A percentile compares a stretch with the other conserved stretches of the same genome.
These are phyloP conservation scores for Euphorbia lathyris DNA, from an alignment of 345 rosid genomes.

Conservation along the genomic window DNA sequence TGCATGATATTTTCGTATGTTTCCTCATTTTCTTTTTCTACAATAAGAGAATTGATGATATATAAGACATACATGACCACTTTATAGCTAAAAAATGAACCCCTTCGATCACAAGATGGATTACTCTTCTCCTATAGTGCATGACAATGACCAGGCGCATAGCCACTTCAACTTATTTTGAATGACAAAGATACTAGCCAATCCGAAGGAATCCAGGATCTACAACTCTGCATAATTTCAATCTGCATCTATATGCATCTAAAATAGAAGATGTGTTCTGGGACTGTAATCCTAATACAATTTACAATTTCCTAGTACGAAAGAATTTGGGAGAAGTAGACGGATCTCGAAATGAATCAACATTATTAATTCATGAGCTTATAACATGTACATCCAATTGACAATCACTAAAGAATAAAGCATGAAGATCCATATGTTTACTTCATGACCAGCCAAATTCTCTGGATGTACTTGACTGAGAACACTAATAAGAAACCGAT, in stretches of 20 bases:
- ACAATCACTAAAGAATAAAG: background rate
- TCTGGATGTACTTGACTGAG: background rate
- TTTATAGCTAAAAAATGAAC: too few relatives aligned
- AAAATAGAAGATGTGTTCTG: background rate
- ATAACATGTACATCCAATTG: background rate
- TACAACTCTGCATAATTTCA: background rate
- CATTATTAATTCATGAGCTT: background rate
- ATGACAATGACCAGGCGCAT: background rate
- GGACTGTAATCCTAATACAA: background rate
- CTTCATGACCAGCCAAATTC: background rate
- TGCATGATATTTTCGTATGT: background rate
- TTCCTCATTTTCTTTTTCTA: background rate
- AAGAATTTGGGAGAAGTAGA: background rate
- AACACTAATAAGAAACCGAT: background rate
- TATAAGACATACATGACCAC: too few relatives aligned
- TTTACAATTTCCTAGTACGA: background rate
- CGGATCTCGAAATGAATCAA: background rate
- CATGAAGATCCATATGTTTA: slow-evolving; percentile 4
- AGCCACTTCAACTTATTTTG: background rate
- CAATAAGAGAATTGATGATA: background rate
- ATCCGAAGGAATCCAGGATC: background rate
- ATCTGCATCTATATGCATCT: background rate
- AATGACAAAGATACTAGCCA: background rate
- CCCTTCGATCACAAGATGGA: background rate
- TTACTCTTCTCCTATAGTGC: background rate